Evolutionary conservation across 2,329 filamentous ascomycete genomes (phyloP), one percentile per base, ranked within the genome.

Genomic region (Penicillium aurantiogriseum): DNA sequence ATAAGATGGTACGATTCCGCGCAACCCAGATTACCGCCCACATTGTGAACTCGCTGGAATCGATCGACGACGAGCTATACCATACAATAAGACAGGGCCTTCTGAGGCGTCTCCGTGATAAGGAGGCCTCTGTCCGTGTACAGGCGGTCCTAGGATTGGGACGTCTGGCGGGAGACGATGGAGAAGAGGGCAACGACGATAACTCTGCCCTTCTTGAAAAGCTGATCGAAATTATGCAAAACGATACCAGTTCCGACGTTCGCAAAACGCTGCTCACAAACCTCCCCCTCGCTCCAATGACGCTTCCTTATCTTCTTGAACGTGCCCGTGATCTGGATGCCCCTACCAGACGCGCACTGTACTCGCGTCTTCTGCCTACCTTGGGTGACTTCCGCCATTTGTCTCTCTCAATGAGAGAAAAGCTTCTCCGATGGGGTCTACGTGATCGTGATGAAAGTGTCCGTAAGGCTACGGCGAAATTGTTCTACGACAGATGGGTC

Each of bases 401-500:
- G 51, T 96, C 92, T 11, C 81, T 99, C 25, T 91, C 90, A 2
- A 96, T 97, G 87, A 84, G 94, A 70, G 94, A 99, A 75, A 97
- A 97, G 75, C 82, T 99, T 33, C 83, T 99, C 29, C 86, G 94
- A 39, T 99, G 94, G 94, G 94, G 94, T 50, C 80, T 99, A 40
- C 87, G 92, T 39, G 94, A 99, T 72, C 86, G 94, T 74, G 94
- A 99, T 65, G 93, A 97, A 64, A 91, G 89, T 65, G 94, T 99
- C 13, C 87, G 92, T 51, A 96, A 96, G 73, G 93, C 93, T 9
- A 90, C 94, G 4, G 91, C 90, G 8, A 88, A 90, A 45, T 81
- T 97, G 7, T 99, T 99, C 77, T 87, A 89, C 60, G 92, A 97
- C 70, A 86, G 91, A n/a, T 99, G 94, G 94, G 93, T 99, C 60